Percentiles rank a stretch among this genome's conserved stretches.
phyloP scores from a whole-genome alignment of 2,329 filamentous ascomycete genomes.

The Colletotrichum tabaci region DNA sequence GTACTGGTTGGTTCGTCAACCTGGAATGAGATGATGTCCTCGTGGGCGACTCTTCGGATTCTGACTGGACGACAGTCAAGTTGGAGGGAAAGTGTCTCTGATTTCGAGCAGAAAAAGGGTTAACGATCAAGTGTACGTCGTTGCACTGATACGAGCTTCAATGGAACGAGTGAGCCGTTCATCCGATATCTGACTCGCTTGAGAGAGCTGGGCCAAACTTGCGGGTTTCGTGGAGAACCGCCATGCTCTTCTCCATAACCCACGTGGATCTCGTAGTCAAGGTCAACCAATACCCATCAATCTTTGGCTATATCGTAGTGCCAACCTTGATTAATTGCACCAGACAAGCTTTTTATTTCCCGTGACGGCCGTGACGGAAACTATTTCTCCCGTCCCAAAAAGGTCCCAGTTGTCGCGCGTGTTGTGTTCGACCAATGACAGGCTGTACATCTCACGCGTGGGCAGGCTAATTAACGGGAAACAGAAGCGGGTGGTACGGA shows the following conservation, averaged over 20 bases:
- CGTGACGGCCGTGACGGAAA: too few relatives aligned
- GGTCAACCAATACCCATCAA: neutral
- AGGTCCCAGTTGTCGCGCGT: too few relatives aligned
- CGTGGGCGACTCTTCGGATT: neutral
- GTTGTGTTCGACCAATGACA: neutral
- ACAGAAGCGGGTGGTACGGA: neutral
- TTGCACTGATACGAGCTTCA: too few relatives aligned
- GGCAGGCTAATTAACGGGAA: too few relatives aligned
- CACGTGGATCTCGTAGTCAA: neutral
- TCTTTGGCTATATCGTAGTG: neutral
- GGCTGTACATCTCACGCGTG: neutral
- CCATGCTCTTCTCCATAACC: neutral
- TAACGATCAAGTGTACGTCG: too few relatives aligned
- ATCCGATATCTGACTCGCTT: conserved; percentile 2
- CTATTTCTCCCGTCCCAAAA: neutral
- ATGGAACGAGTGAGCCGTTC: neutral
- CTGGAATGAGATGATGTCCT: neutral
- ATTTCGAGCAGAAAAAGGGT: neutral
- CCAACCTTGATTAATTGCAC: neutral
- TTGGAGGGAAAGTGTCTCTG: neutral
- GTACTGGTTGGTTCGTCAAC: neutral
- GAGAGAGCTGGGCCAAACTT: neutral
- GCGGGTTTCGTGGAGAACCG: neutral
- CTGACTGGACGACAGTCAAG: neutral
- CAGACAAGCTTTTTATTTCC: neutral